Percentiles rank a stretch among this genome's conserved stretches.
These are phyloP conservation scores for Penicillium fuscoglaucum DNA, from an alignment of 2,329 filamentous ascomycete species.

Conservation along the genomic window DNA sequence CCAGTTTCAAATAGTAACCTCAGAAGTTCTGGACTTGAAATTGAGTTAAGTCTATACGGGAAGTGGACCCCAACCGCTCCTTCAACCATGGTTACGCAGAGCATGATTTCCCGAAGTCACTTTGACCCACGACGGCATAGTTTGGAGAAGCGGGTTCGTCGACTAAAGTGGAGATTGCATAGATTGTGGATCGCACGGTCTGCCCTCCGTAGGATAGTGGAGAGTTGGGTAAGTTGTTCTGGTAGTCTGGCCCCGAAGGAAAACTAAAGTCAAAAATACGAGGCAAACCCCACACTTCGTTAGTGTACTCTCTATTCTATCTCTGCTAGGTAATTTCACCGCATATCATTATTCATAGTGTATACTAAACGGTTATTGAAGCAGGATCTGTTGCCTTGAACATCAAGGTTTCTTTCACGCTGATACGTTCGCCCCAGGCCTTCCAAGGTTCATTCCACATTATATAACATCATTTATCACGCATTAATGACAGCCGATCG, in stretches of 20 bases:
- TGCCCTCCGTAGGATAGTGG: too few relatives aligned
- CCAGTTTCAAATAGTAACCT: background rate
- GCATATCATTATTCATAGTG: background rate
- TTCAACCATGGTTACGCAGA: background rate
- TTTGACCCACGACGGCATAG: too few relatives aligned
- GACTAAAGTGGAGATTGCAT: too few relatives aligned
- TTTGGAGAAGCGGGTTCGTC: too few relatives aligned
- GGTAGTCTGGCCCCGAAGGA: too few relatives aligned
- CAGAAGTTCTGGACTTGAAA: background rate
- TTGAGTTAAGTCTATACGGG: slow-evolving; percentile 3
- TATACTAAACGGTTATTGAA: background rate
- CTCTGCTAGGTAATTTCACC: background rate
- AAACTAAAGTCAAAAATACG: slow-evolving; percentile 2
- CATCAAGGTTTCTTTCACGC: background rate
- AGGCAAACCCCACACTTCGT: background rate
- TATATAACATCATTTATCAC: background rate
- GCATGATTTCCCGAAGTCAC: too few relatives aligned
- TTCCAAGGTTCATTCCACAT: background rate
- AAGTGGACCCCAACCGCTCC: slow-evolving; percentile 11
- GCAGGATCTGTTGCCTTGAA: background rate
- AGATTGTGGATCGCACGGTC: too few relatives aligned
- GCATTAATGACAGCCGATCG: background rate
- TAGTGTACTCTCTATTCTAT: background rate
- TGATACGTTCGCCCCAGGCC: background rate
- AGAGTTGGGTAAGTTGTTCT: too few relatives aligned